A percentile compares a stretch with the other conserved stretches of the same genome.
Evolutionary conservation across 2,329 filamentous ascomycete species (phyloP).

Genomic region (Colletotrichum spinosum): DNA sequence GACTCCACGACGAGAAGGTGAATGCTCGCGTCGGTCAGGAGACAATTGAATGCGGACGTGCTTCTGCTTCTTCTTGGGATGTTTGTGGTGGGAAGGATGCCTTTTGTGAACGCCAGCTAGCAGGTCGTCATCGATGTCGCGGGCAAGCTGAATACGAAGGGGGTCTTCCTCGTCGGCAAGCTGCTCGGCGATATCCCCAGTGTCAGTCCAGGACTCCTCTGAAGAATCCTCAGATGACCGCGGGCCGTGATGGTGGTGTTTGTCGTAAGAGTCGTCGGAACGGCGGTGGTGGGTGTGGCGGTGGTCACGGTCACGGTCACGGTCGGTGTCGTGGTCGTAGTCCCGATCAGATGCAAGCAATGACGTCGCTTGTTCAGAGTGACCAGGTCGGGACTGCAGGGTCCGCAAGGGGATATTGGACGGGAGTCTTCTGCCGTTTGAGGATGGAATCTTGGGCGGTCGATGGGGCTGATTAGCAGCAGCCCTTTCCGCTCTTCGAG

Average conservation of each 20-base stretch:
- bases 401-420: slow-evolving; percentile 91
- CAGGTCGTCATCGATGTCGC: slow-evolving; percentile 73
- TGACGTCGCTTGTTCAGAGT: slow-evolving; percentile 56
- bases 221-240: slow-evolving; percentile 66
- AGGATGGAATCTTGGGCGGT: slow-evolving; percentile 87
- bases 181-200: slow-evolving; percentile 94
- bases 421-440: slow-evolving; percentile 74
- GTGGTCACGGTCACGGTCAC: slow-evolving; percentile 50
- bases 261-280: slow-evolving; percentile 48
- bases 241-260: slow-evolving; percentile 60
- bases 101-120: slow-evolving; percentile 63
- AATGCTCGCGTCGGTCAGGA: slow-evolving; percentile 51
- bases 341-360: slow-evolving; percentile 53
- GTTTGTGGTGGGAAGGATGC: slow-evolving; percentile 52
- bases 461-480: slow-evolving; percentile 80
- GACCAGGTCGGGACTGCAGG: slow-evolving; percentile 60
- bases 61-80: slow-evolving; percentile 69
- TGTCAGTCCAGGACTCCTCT: slow-evolving; percentile 88
- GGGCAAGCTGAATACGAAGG: slow-evolving; percentile 75
- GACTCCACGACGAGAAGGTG: slow-evolving; percentile 53
- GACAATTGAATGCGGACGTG: slow-evolving; percentile 76
- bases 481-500: slow-evolving; percentile 71
- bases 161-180: slow-evolving; percentile 87
- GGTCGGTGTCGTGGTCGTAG: slow-evolving; percentile 55
- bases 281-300: slow-evolving; percentile 52